Base-by-base conservation (phyloP, 2,329 filamentous ascomycete species). In the Clonostachys rosea region DNA sequence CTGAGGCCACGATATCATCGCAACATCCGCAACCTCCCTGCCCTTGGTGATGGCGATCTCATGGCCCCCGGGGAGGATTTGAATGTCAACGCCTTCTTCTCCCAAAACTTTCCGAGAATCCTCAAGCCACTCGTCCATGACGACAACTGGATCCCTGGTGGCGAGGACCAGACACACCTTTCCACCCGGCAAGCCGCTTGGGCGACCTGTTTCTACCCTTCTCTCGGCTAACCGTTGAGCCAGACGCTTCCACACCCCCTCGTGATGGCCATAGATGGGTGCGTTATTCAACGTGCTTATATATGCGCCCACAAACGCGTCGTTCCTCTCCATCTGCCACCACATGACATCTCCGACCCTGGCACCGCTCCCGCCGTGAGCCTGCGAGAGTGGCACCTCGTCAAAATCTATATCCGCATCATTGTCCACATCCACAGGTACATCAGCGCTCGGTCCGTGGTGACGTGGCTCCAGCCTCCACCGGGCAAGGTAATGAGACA, bases 231-330 rank as follows among this genome's bases (percentile, higher is more conserved):
- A 36, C 35, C 75, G 61, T 13, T 64, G 58, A 0, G 77, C 74
- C 34, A 91, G 69, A 2, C 70, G 64, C 20, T 60, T 60, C 87
- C 87, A 92, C 40, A 80, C 71, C 36, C 70, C 70, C 10, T 73
- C 70, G 34, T 63, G 59, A 52, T 86, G 78, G 12, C 76, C 75
- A 51, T 84, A 80, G 18, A 91, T 81, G 0, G 88, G 89, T 3
- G 83, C 84, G 56, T 86, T 67, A 17, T 83, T 75, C 54, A 92
- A 84, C 33, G 79, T 83, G 48, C 81, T 87, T 56, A 90, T 76
- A 57, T 91, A 91, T 0, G 87, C 79, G 3, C 73, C 70, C 6
- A 89, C 70, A 57, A 89, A 91, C 0, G 86, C 89, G 2, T 62
- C 58, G 59, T 92, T 86, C 30, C 77, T 59, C 35, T 73, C 68